A percentile compares a stretch with the other conserved stretches of the same genome.
Conservation (phyloP, 495 filamentous ascomycete species). For the Viridothelium virens region DNA sequence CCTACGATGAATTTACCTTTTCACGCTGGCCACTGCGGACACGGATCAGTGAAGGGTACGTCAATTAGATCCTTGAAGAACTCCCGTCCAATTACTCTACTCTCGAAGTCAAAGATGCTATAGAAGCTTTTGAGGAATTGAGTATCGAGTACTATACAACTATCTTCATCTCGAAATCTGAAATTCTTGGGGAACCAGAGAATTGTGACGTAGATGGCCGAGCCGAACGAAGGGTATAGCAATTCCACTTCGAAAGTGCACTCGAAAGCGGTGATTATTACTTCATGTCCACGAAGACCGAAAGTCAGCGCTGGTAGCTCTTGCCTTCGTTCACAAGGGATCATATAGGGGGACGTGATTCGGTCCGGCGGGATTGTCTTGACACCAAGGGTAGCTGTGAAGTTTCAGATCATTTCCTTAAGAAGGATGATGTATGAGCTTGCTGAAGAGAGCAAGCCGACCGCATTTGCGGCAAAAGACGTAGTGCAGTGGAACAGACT, state of each 20-base stretch:
- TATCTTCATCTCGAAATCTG: neutral
- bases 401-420: neutral
- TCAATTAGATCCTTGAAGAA: neutral
- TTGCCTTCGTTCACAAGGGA: neutral
- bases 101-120: constrained; percentile 8
- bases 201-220: neutral
- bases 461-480: neutral
- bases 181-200: neutral
- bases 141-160: neutral
- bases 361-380: neutral
- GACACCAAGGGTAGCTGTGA: neutral
- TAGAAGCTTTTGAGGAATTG: neutral
- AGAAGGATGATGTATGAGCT: neutral
- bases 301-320: constrained; percentile 15
- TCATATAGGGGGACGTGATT: neutral
- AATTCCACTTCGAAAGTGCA: neutral
- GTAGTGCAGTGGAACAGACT: neutral
- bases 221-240: neutral
- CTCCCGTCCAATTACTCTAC: constrained; percentile 12
- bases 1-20: neutral
- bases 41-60: neutral
- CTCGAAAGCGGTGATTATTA: constrained; percentile 8
- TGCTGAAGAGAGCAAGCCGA: neutral
- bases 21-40: neutral
- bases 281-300: neutral